A percentile compares a stretch with the other conserved stretches of the same genome.
phyloP scores from a whole-genome alignment of 2,329 filamentous ascomycete species.

The Metarhizium brunneum region DNA sequence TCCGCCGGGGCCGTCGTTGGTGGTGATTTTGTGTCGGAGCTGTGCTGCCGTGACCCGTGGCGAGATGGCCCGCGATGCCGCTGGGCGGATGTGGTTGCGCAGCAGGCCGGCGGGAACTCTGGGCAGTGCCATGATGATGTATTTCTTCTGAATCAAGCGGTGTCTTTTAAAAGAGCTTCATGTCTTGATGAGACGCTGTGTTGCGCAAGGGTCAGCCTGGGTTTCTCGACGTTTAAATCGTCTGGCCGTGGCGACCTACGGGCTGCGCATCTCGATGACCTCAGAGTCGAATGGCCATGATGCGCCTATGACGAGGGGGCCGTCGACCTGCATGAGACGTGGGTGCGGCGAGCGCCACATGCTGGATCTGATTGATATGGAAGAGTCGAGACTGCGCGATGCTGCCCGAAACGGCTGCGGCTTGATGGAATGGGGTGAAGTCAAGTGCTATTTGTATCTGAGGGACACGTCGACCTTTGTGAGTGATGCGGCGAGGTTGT shows the following conservation, averaged over 20 bases:
- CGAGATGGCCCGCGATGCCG: neutral
- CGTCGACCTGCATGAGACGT: neutral
- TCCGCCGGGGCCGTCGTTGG: slow-evolving; percentile 20
- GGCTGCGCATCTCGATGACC: neutral
- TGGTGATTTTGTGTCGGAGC: neutral
- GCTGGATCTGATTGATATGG: too few species aligned
- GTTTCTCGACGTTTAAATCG: neutral
- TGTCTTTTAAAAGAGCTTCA: too few species aligned
- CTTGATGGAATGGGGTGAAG: too few species aligned
- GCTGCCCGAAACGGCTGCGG: too few species aligned
- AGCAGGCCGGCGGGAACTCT: slow-evolving; percentile 8
- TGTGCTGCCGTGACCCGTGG: slow-evolving; percentile 3
- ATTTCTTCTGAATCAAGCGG: too few species aligned
- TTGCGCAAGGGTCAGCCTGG: too few species aligned
- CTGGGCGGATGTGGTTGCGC: slow-evolving; percentile 8
- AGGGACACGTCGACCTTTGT: too few species aligned
- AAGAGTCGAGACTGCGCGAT: too few species aligned
- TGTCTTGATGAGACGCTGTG: too few species aligned
- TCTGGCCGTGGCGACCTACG: neutral
- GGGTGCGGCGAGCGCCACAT: neutral
- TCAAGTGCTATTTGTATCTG: too few species aligned
- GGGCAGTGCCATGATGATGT: slow-evolving; percentile 7
- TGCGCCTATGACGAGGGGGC: neutral
- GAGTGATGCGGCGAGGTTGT: too few species aligned
- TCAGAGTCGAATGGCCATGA: neutral